Conservation (phyloP, 2,329 filamentous ascomycete genomes). For the Trichoderma arundinaceum region DNA sequence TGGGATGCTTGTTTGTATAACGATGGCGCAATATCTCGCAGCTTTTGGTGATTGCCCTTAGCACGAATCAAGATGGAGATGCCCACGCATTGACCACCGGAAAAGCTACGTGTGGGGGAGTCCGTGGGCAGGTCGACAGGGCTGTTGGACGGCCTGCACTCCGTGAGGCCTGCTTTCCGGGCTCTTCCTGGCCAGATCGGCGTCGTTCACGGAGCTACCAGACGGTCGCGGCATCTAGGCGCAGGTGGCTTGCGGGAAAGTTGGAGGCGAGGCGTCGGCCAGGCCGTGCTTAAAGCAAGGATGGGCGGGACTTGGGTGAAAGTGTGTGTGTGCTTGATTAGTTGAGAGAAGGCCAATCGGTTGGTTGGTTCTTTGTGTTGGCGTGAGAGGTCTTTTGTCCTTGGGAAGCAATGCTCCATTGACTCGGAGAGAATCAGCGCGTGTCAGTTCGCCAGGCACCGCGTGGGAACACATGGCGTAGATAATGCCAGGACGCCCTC, state of each 20-base stretch:
- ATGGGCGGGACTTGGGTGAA: not conserved
- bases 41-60: constrained; percentile 28
- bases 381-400: no score
- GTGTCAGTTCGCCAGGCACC: no score
- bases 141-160: constrained; percentile 11
- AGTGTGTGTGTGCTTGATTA: not conserved
- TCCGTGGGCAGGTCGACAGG: constrained; percentile 5
- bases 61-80: constrained; percentile 28
- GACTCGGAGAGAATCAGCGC: no score
- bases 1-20: constrained; percentile 2
- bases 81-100: constrained; percentile 9
- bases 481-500: no score
- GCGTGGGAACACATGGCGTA: no score
- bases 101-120: not conserved
- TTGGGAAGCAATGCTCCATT: no score
- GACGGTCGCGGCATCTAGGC: constrained; percentile 3
- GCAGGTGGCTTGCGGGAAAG: constrained; percentile 26
- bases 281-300: constrained; percentile 22
- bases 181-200: constrained; percentile 14
- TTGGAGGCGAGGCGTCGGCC: constrained; percentile 24
- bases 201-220: constrained; percentile 6
- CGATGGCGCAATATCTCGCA: constrained; percentile 32
- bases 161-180: not conserved
- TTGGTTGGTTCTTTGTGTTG: not conserved
- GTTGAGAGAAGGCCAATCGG: not conserved